These are phyloP conservation scores for Leccinum barrowsii DNA, from an alignment of 768 basidiomycete genomes.

Conservation along the genomic window DNA sequence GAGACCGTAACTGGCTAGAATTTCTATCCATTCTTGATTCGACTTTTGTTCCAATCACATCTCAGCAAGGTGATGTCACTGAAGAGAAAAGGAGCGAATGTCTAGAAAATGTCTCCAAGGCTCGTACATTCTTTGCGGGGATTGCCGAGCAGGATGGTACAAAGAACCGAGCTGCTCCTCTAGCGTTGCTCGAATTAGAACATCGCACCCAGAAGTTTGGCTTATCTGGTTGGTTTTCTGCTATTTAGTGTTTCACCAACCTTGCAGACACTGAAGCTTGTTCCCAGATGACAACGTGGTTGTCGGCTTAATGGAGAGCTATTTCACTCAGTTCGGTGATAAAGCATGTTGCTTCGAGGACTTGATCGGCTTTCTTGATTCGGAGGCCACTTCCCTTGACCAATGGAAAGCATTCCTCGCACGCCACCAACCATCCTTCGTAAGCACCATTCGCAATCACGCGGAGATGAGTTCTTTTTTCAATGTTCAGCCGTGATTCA, in stretches of 20 bases:
- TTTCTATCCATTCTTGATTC: constrained; percentile 73
- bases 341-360: constrained; percentile 90
- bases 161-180: constrained; percentile 68
- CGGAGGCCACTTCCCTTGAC: constrained; percentile 44
- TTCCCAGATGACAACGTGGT: constrained; percentile 44
- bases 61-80: constrained; percentile 24
- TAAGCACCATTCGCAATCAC: constrained; percentile 31
- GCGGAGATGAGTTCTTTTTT: constrained; percentile 14
- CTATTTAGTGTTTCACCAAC: background rate
- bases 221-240: constrained; percentile 38
- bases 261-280: constrained; percentile 2
- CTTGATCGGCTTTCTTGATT: constrained; percentile 58
- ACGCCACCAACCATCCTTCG: constrained; percentile 44
- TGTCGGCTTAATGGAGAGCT: constrained; percentile 53
- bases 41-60: constrained; percentile 45
- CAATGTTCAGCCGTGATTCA: constrained; percentile 24
- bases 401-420: constrained; percentile 56
- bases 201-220: constrained; percentile 48
- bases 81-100: constrained; percentile 38
- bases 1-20: constrained; percentile 86
- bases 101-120: constrained; percentile 38
- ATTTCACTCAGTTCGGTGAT: constrained; percentile 70
- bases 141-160: constrained; percentile 63
- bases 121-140: constrained; percentile 49
- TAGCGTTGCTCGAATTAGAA: constrained; percentile 78